Percentiles rank a stretch among this genome's conserved stretches.
Conservation (phyloP, 2,329 filamentous ascomycete genomes). For the Ophiostoma sp. region DNA sequence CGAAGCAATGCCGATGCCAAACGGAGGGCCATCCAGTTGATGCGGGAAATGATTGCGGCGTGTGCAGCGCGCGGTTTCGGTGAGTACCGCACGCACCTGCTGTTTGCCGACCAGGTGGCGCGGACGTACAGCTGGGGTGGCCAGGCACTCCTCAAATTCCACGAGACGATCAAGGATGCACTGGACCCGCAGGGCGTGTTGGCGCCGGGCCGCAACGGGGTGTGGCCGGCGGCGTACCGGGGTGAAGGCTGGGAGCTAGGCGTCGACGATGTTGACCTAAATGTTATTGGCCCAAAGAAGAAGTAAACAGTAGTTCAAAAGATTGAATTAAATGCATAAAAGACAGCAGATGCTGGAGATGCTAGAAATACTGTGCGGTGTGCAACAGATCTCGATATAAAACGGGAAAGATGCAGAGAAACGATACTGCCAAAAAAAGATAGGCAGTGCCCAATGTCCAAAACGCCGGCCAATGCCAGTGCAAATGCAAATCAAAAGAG, state of each 20-base stretch:
- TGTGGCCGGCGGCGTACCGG: constrained; percentile 41
- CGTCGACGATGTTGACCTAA: constrained; percentile 25
- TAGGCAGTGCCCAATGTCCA: background rate
- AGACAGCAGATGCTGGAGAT: constrained; percentile 12
- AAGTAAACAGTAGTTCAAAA: background rate
- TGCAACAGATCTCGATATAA: background rate
- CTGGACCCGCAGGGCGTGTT: constrained; percentile 48
- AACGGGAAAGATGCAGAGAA: background rate
- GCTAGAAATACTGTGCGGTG: background rate
- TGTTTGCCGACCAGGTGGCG: constrained; percentile 43
- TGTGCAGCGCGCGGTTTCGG: constrained; percentile 41
- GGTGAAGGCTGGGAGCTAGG: constrained; percentile 29
- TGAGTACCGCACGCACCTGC: constrained; percentile 45
- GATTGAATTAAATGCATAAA: constrained; percentile 6
- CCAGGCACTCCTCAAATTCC: constrained; percentile 40
- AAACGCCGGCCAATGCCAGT: constrained; percentile 14
- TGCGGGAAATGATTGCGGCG: constrained; percentile 40
- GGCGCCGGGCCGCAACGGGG: constrained; percentile 48
- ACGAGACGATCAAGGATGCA: constrained; percentile 43
- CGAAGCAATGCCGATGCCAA: constrained; percentile 37
- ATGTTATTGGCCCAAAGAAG: constrained; percentile 23
- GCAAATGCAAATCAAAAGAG: background rate
- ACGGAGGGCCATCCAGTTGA: constrained; percentile 36
- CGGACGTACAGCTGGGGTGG: constrained; percentile 43
- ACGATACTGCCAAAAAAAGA: constrained; percentile 5